Percentiles rank a stretch among this genome's conserved stretches.
These are phyloP conservation scores for Leccinum cinnamomeum DNA, from an alignment of 1,284 basidiomycete genomes.

Conservation along the genomic window DNA sequence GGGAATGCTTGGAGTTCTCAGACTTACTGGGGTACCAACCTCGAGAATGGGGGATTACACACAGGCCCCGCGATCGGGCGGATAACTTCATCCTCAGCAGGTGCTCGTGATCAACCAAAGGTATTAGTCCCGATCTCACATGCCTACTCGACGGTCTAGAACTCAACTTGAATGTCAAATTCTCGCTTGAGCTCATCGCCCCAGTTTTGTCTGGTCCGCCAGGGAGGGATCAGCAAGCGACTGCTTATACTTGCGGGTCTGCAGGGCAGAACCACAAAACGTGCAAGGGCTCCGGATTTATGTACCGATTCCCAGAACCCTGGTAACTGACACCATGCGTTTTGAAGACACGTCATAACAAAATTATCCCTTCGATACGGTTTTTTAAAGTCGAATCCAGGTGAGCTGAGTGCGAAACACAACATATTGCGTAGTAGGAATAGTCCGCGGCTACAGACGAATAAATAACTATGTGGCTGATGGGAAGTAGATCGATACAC, in stretches of 20 bases:
- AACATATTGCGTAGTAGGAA: constrained; percentile 26
- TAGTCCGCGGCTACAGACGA: constrained; percentile 35
- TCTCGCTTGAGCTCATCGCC: constrained; percentile 31
- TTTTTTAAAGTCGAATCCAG: constrained; percentile 12
- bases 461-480: constrained; percentile 33
- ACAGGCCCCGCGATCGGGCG: constrained; percentile 13
- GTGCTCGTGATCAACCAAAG: constrained; percentile 6
- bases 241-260: constrained; percentile 32
- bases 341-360: constrained; percentile 24
- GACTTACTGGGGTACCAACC: constrained; percentile 13
- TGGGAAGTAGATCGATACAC: constrained; percentile 32
- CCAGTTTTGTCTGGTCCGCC: constrained; percentile 25
- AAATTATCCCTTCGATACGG: constrained; percentile 20
- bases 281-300: constrained; percentile 23
- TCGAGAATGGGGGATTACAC: constrained; percentile 25
- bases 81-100: constrained; percentile 1
- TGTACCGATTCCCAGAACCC: constrained; percentile 26
- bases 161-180: constrained; percentile 25
- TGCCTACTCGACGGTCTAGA: constrained; percentile 28
- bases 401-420: constrained; percentile 27
- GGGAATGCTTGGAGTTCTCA: constrained; percentile 15
- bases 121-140: constrained; percentile 20
- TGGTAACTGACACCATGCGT: constrained; percentile 33
- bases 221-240: constrained; percentile 25
- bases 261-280: constrained; percentile 33